These are phyloP conservation scores for Croton setiger DNA, from an alignment of 441 rosid species.

Conservation along the genomic window DNA sequence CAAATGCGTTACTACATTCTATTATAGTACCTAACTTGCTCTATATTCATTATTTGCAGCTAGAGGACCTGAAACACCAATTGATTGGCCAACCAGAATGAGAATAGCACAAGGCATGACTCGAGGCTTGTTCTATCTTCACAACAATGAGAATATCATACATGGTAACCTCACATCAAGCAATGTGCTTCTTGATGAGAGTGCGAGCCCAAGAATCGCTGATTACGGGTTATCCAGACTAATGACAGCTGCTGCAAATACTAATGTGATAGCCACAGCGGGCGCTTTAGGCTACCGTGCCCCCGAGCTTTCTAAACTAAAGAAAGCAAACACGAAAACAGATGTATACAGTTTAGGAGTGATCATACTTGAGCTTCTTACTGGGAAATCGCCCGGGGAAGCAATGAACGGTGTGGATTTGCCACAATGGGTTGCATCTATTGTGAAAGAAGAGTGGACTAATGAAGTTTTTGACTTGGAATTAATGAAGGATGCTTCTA, in stretches of 20 bases:
- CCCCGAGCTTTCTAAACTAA: constrained; percentile 75
- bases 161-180: constrained; percentile 79
- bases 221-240: constrained; percentile 73
- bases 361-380: constrained; percentile 63
- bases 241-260: constrained; percentile 66
- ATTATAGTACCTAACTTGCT: not conserved
- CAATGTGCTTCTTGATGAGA: constrained; percentile 63
- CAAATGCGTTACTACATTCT: too few species aligned
- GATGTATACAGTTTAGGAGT: constrained; percentile 81
- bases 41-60: constrained; percentile 42
- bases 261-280: constrained; percentile 72
- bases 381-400: constrained; percentile 76
- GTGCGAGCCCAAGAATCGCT: constrained; percentile 45
- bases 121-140: constrained; percentile 56
- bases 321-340: constrained; percentile 73
- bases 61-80: constrained; percentile 56
- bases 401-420: constrained; percentile 71
- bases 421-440: constrained; percentile 91
- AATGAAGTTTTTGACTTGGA: constrained; percentile 79
- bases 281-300: constrained; percentile 76
- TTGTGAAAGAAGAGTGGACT: constrained; percentile 81
- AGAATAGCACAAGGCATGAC: constrained; percentile 58
- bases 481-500: constrained; percentile 65
- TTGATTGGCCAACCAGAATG: constrained; percentile 73
- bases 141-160: constrained; percentile 52